These are phyloP conservation scores for Cocos nucifera DNA, from an alignment of 176 grass and related monocot species.

Conservation along the genomic window DNA sequence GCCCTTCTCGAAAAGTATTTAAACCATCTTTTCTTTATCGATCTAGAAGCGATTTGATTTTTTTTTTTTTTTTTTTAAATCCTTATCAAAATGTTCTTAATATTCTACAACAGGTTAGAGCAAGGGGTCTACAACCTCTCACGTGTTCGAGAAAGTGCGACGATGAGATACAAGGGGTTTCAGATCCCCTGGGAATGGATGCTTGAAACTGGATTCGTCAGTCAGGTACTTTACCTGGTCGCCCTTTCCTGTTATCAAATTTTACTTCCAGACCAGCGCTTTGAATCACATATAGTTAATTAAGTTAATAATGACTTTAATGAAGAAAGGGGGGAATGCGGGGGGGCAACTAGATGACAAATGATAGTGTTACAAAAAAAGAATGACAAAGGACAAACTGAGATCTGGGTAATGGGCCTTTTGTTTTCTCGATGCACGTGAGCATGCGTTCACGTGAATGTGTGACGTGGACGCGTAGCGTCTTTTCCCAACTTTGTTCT, in stretches of 20 bases:
- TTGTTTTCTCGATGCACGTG: slow-evolving; percentile 12
- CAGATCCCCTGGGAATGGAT: slow-evolving; percentile 87
- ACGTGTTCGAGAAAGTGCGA: slow-evolving; percentile 60
- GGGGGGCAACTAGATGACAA: no score
- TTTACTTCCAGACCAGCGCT: no score
- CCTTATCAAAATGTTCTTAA: no score
- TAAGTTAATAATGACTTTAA: no score
- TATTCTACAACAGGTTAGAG: slow-evolving; percentile 46
- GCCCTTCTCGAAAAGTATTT: slow-evolving; percentile 81
- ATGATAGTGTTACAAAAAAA: no score
- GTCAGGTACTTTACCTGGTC: slow-evolving; percentile 38
- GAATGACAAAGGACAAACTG: no score
- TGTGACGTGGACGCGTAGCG: background rate
- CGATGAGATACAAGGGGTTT: slow-evolving; percentile 60
- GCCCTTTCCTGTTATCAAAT: background rate
- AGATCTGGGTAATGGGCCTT: no score
- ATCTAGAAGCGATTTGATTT: no score
- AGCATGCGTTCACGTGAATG: slow-evolving; percentile 17
- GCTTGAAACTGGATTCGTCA: slow-evolving; percentile 61
- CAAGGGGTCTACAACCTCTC: slow-evolving; percentile 87
- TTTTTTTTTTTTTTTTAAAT: no score
- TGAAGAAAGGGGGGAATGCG: no score
- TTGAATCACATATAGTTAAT: no score
- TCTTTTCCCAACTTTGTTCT: background rate
- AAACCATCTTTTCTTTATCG: no score